These are phyloP conservation scores for Cadophora sp. DNA, from an alignment of 2,329 filamentous ascomycete genomes.

Conservation along the genomic window DNA sequence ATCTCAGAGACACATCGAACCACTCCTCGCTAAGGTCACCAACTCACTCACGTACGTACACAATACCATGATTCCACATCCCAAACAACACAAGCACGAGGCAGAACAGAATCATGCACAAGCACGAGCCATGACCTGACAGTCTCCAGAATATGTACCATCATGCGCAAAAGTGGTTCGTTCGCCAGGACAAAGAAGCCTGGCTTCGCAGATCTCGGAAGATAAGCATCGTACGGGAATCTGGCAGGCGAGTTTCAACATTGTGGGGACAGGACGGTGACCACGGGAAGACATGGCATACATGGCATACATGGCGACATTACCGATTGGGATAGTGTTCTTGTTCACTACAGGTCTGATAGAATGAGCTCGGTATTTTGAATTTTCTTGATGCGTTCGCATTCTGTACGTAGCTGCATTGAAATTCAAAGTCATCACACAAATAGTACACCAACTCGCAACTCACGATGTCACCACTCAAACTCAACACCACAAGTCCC, in stretches of 20 bases:
- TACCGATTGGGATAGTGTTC: too few species aligned
- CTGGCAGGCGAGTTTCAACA: neutral
- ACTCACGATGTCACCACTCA: too few species aligned
- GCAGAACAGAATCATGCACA: neutral
- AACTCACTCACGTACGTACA: neutral
- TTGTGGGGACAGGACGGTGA: neutral
- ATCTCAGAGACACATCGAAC: constrained; percentile 7
- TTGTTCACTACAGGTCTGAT: too few species aligned
- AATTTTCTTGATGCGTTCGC: too few species aligned
- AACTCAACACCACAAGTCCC: too few species aligned
- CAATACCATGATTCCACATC: neutral
- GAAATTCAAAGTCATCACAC: too few species aligned
- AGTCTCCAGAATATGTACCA: neutral
- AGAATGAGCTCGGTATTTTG: too few species aligned
- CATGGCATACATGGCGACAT: neutral
- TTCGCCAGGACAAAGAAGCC: neutral
- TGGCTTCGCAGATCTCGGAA: neutral
- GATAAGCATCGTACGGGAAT: constrained; percentile 1
- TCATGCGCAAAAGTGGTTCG: constrained; percentile 6
- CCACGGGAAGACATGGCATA: neutral
- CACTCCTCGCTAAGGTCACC: neutral
- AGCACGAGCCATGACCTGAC: constrained; percentile 1
- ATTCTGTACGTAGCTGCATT: too few species aligned
- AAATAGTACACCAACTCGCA: too few species aligned
- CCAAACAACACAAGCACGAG: neutral